Evolutionary conservation across 306 rosid species (phyloP), one percentile per base, ranked within the genome.

Genomic region (Quercus variabilis): DNA sequence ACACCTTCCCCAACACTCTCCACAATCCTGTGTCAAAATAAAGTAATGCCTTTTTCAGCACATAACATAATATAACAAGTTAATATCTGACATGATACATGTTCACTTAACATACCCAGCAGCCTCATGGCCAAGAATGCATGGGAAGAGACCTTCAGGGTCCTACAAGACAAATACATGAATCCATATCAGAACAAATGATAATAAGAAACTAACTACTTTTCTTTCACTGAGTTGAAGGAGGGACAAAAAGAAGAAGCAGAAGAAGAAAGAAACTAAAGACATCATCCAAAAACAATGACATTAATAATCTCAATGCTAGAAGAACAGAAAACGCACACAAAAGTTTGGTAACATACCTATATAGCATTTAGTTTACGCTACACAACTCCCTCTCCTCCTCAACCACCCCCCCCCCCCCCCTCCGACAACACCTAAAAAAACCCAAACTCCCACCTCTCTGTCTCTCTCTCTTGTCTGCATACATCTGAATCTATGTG

Each of bases 1-100:
- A 94, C 98, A 76, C 97, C 97, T 88, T 94, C 97, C 76, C 98
- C 98, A 83, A 94, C 90, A 77, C 97, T 92, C 79, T 94, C 98
- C 73, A 94, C 97, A 83, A 94, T 82, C 87, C 97, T 94, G 89
- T 31, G 68, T 60, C 72, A 59, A 78, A 81, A 74, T 13, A 31
- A 26, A 74, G 38, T 57, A 35, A 33, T 6, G 49, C 41, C 25
- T 21, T 26, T 28, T 63, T 20, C 81, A 78, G 38, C 76, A 75
- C 51, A 20, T 9, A 55, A 8, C 5, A 28, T 49, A 55, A 3
- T 6, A 55, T 4, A 80, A 69, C 58, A 33, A 3, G 25, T 77
- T 35, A 68, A 9, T 7, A 41, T 3, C 38, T 8, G 4, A 17
- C 43, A 57, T 33, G 17, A 59, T 4, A 49, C 49, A 69, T 19